Base-by-base conservation (phyloP, 371 early-diverging fungal species). In the Chytridium lagenaria region DNA sequence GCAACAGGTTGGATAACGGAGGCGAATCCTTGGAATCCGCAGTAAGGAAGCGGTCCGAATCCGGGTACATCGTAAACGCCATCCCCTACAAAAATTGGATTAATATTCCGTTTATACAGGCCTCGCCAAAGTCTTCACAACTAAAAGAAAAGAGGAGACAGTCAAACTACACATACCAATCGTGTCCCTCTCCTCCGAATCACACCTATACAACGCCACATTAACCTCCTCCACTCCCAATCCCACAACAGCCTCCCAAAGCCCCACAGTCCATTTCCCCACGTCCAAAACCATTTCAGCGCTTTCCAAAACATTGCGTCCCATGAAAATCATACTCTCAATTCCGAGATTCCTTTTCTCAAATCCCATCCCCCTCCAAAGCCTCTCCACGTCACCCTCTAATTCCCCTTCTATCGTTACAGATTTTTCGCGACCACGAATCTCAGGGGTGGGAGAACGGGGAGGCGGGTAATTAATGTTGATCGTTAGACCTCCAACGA, bases 11-110 rank as follows among this genome's bases (percentile, higher is more conserved):
- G 82, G 28, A 94, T 78, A 0, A 90, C 90, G 26, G 95, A 90
- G 75, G 93, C 89, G 77, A 95, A 94, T 0, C 99, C 99, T 82
- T 96, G 93, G 37, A 97, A 77, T 1, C 99, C 99, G 72, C 94
- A 94, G 79, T 96, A 98, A 0, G 92, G 82, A 1, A 97, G 78
- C 1, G 80, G 44, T 0, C 97, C 98, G 72, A 86, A 85, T 22
- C 89, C 89, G 0, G 98, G 97, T 30, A 98, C 85, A 50, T 94
- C 85, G 77, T 99, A 99, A 2, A 83, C 87, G 22, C 92, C 92
- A 70, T 91, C 87, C 44, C 90, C 93, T 74, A 37, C 5, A 63
- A 37, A 68, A 68, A 5, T 22, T 52, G 5, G 28, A 59, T 23
- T 5, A 69, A n/a, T n/a, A n/a, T n/a, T n/a, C n/a, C n/a, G n/a